A percentile compares a stretch with the other conserved stretches of the same genome.
Conservation (phyloP, 2,329 filamentous ascomycete genomes). For the Aspergillus sp. region DNA sequence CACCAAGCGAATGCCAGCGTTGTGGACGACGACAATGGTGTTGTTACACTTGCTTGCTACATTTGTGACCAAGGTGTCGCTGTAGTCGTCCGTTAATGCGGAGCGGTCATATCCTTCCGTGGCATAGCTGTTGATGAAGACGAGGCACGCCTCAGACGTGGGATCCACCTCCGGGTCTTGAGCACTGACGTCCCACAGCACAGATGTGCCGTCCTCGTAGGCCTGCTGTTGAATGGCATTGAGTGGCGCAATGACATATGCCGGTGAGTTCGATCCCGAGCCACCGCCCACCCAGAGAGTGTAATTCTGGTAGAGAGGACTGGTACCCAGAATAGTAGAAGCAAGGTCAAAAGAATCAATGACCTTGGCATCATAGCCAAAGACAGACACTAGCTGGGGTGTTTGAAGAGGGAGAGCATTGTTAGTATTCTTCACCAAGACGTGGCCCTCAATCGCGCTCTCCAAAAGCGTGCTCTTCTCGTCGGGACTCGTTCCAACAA, state of each 20-base stretch:
- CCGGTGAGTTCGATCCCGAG: constrained; percentile 51
- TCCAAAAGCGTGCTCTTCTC: constrained; percentile 40
- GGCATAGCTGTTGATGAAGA: constrained; percentile 60
- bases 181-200: constrained; percentile 25
- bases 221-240: constrained; percentile 56
- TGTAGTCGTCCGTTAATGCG: constrained; percentile 40
- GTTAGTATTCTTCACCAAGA: constrained; percentile 55
- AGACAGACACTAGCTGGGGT: constrained; percentile 26
- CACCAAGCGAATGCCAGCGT: constrained; percentile 62
- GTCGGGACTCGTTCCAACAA: constrained; percentile 51
- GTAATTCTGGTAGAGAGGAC: constrained; percentile 39
- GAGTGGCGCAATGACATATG: constrained; percentile 54
- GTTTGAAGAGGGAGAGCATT: constrained; percentile 50
- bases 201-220: constrained; percentile 54
- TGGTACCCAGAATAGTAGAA: not conserved
- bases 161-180: constrained; percentile 21
- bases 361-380: constrained; percentile 28
- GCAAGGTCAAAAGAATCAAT: constrained; percentile 6
- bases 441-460: constrained; percentile 60
- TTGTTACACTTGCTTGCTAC: constrained; percentile 63
- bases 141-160: constrained; percentile 43
- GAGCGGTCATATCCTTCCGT: constrained; percentile 43
- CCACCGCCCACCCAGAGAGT: constrained; percentile 51
- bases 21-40: constrained; percentile 67
- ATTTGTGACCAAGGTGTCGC: constrained; percentile 58